These are phyloP conservation scores for Lolium perenne DNA, from an alignment of 176 grass and related monocot genomes.

Conservation along the genomic window DNA sequence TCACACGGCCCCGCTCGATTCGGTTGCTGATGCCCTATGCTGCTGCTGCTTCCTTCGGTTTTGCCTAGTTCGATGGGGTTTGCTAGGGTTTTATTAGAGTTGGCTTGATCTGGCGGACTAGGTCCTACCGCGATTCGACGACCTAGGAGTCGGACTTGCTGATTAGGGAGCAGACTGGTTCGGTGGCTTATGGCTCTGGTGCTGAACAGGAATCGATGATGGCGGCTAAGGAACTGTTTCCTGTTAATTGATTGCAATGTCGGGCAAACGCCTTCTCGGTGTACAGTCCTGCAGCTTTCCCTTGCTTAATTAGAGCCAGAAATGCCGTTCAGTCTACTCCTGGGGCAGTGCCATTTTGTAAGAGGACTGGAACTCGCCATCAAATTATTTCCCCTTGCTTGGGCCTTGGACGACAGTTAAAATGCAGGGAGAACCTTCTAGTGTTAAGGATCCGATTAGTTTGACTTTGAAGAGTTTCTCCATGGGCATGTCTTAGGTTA, in stretches of 20 bases:
- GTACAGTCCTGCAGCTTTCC: neutral
- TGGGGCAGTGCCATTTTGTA: neutral
- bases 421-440: conserved; percentile 1
- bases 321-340: neutral
- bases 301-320: neutral
- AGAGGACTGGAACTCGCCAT: neutral
- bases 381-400: neutral
- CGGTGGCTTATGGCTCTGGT: neutral
- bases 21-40: neutral
- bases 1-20: conserved; percentile 15
- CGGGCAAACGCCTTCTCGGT: neutral
- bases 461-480: neutral
- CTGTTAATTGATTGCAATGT: neutral
- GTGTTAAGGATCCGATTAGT: neutral
- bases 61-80: neutral
- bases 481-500: neutral
- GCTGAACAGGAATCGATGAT: no score
- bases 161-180: neutral
- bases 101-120: neutral
- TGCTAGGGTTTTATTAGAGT: conserved; percentile 46
- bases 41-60: neutral
- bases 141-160: neutral
- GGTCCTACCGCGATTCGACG: neutral
- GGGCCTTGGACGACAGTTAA: neutral
- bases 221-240: no score